Evolutionary conservation across 2,329 filamentous ascomycete genomes (phyloP).

Genomic region (Colletotrichum tropicale): DNA sequence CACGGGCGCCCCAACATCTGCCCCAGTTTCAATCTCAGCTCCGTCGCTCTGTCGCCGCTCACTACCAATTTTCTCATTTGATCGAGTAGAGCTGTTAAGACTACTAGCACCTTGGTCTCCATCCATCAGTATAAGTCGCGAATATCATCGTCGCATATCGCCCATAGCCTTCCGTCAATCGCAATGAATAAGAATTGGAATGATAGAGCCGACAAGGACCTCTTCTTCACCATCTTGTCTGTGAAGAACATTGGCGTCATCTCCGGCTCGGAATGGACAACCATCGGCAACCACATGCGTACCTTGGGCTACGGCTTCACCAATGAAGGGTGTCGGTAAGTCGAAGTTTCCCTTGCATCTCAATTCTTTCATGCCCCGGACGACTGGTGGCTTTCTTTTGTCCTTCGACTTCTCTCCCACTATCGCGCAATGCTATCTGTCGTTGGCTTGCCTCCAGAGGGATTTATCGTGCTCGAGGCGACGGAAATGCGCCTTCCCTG

Average conservation of each 20-base stretch:
- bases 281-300: constrained; percentile 66
- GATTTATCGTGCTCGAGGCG: neutral
- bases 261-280: constrained; percentile 66
- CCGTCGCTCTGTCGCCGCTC: constrained; percentile 31
- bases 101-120: constrained; percentile 26
- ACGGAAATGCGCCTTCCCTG: neutral
- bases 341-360: constrained; percentile 22
- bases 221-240: constrained; percentile 67
- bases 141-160: constrained; percentile 8
- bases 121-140: constrained; percentile 5
- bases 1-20: neutral
- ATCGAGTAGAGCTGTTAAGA: constrained; percentile 40
- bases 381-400: neutral
- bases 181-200: constrained; percentile 66
- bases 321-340: constrained; percentile 68
- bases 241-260: constrained; percentile 69
- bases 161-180: constrained; percentile 21
- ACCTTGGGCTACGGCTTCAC: constrained; percentile 65
- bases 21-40: constrained; percentile 17
- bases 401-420: neutral
- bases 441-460: neutral
- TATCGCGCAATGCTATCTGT: neutral
- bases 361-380: neutral
- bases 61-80: constrained; percentile 47
- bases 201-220: constrained; percentile 65